Evolutionary conservation across 2,329 filamentous ascomycete species (phyloP).

Genomic region (Bipolaris gigantea): DNA sequence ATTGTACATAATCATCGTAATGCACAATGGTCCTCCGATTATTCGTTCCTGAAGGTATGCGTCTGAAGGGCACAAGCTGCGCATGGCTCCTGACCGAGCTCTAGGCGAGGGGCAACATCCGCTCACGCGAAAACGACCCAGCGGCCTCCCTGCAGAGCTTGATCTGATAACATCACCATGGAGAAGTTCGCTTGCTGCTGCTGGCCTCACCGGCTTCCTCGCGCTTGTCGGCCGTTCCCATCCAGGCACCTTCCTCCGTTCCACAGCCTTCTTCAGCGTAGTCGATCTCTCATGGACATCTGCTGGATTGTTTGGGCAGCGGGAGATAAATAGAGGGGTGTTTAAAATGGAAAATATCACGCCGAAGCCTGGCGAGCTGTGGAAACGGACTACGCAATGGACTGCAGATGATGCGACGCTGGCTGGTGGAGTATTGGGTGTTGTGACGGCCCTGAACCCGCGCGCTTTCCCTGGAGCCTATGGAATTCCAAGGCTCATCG

Average conservation of each 20-base stretch:
- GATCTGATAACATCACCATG: constrained; percentile 11
- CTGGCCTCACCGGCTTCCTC: constrained; percentile 12
- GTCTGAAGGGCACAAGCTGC: not conserved
- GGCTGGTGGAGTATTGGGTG: constrained; percentile 17
- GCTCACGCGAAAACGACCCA: constrained; percentile 9
- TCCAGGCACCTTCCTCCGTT: constrained; percentile 23
- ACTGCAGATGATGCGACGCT: constrained; percentile 21
- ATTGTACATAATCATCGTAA: not conserved
- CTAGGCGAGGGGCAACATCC: constrained; percentile 27
- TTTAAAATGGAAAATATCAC: constrained; percentile 24
- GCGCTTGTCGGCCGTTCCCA: constrained; percentile 19
- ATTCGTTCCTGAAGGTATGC: constrained; percentile 27
- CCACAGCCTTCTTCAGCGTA: constrained; percentile 13
- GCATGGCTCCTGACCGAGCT: constrained; percentile 7
- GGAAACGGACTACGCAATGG: constrained; percentile 25
- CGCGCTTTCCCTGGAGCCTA: constrained; percentile 20
- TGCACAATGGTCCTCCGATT: constrained; percentile 29
- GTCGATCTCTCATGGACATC: constrained; percentile 12
- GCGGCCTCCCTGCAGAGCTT: constrained; percentile 10
- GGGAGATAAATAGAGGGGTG: constrained; percentile 22
- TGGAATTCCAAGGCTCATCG: constrained; percentile 23
- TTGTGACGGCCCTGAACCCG: constrained; percentile 17
- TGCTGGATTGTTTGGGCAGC: constrained; percentile 14
- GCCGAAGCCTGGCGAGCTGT: constrained; percentile 22
- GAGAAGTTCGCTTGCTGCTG: constrained; percentile 11